Base-by-base conservation (phyloP, 1,284 basidiomycete genomes). In the Pascua sp. region DNA sequence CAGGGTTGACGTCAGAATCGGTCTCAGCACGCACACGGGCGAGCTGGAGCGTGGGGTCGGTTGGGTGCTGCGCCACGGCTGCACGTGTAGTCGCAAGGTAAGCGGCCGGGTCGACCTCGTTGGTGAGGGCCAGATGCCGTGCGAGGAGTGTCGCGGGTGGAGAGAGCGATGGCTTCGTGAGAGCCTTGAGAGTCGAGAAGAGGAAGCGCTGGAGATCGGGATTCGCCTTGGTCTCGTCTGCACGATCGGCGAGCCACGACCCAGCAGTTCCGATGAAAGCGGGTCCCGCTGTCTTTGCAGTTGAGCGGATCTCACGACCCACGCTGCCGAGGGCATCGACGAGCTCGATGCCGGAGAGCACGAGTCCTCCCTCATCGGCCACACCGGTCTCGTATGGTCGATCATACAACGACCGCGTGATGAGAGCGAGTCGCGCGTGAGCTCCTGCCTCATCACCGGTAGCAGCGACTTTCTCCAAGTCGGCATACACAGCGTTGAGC, bases 301-400 rank as follows among this genome's bases (percentile, higher is more conserved):
- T 50, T 24, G 61, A 62, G 24, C 70, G 55, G 11, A 77, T 67
- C 44, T 59, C 64, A 57, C 67, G 68, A n/a, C 72, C 75, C 15
- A 76, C 69, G 36, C 47, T 58, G 8, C 70, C 75, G 8, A 73
- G 46, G 12, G 66, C 68, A n/a, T 75, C 70, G 5, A 75, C 72
- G 18, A 70, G 51, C 45, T 67, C 65, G 1, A 67, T 60, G 2
- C 69, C 68, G 1, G 45, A 12, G 47, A 71, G 47, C 1, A 66
- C 67, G 7, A 61, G 42, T 2, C 59, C 65, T 2, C 62, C 63
- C 17, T 52, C 51, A 7, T 57, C 57, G 42, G 63, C 52, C 40
- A 61, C 55, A 11, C 68, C 72, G 2, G 68, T 49, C 16, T 68
- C 63, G 55, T 77, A 78, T 16, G 59, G 42, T n/a, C 62, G 59